Base-by-base conservation (phyloP, 352 stramenopile genomes). In the Achlya hypogyna region DNA sequence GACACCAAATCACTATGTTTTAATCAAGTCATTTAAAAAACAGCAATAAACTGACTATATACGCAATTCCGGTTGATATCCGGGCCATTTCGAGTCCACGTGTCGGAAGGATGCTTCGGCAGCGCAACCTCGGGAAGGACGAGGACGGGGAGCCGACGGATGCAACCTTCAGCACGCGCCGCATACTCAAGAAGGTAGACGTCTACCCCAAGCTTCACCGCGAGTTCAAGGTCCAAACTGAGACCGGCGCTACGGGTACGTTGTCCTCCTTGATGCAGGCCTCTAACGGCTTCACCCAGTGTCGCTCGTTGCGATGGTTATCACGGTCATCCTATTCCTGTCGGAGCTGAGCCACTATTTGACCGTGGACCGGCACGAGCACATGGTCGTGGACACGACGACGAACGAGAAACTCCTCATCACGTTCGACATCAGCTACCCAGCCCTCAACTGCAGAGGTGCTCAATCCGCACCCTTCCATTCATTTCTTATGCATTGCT, bases 401-500 rank as follows among this genome's bases (percentile, higher is more conserved):
- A 78, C 99, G 56, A 87, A 91, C 43, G 93, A 98, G 70, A 88
- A 95, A 75, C 92, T 99, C 63, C 79, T 89, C 72, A 97, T 99
- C 71, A 97, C 98, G 75, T 64, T 99, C 27, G 97, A 99, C 79
- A 92, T 99, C 51, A 99, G 96, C 43, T 99, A 98, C 72, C 92
- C 98, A 28, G 80, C 84, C 12, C 78, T 99, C 59, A 96, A 87
- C 65, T 99, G 97, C 82, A 81, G 91, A 69, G 80, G 77, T 82
- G 58, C 22, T 65, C n/a, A 2, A 9, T 38, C n/a, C 20, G 27
- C 60, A 12, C 47, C 14, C 16, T 52, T 38, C 29, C 16, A 40
- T 51, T 28, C n/a, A 34, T 28, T 20, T 59, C 9, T 4, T 9
- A 69, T 12, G 18, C 16, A 28, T 65, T 8, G 34, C 25, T 5